These are phyloP conservation scores for Xylaria polymorpha DNA, from an alignment of 2,329 filamentous ascomycete species.

Conservation along the genomic window DNA sequence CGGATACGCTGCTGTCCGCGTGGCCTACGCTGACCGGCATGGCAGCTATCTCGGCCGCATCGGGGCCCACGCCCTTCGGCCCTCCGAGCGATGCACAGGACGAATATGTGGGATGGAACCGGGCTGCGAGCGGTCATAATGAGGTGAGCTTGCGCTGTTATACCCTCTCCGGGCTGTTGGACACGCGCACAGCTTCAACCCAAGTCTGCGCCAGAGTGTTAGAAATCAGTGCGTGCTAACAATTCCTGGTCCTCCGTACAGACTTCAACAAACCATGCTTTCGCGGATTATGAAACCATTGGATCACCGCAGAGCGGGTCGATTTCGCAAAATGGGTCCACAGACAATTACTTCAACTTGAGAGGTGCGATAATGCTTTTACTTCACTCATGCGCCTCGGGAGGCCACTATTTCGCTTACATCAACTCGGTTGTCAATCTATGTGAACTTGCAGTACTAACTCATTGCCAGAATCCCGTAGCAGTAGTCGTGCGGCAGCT, in stretches of 20 bases:
- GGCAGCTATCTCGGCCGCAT: constrained; percentile 65
- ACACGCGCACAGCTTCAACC: neutral
- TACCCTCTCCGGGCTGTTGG: neutral
- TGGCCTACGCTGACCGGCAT: constrained; percentile 52
- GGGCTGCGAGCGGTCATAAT: constrained; percentile 42
- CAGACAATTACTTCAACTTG: constrained; percentile 41
- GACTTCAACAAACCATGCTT: constrained; percentile 45
- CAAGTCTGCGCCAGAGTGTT: neutral
- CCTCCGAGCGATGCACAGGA: constrained; percentile 63
- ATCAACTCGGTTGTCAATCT: neutral
- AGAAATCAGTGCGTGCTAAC: constrained; percentile 21
- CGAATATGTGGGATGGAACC: constrained; percentile 58
- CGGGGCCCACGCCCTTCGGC: constrained; percentile 61
- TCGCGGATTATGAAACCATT: constrained; percentile 44
- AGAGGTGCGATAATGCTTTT: constrained; percentile 43
- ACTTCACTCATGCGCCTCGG: neutral
- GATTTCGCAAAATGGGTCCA: constrained; percentile 42
- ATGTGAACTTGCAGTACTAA: constrained; percentile 37
- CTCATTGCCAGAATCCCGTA: constrained; percentile 40
- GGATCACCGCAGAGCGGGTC: constrained; percentile 36
- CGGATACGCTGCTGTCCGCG: constrained; percentile 40
- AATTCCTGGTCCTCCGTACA: constrained; percentile 26
- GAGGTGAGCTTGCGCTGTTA: constrained; percentile 43
- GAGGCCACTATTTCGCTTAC: neutral
- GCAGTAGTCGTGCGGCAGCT: constrained; percentile 35